Percentiles rank a stretch among this genome's conserved stretches.
These are phyloP conservation scores for Coemansia sp. DNA, from an alignment of 192 early-diverging fungal genomes.

Conservation along the genomic window DNA sequence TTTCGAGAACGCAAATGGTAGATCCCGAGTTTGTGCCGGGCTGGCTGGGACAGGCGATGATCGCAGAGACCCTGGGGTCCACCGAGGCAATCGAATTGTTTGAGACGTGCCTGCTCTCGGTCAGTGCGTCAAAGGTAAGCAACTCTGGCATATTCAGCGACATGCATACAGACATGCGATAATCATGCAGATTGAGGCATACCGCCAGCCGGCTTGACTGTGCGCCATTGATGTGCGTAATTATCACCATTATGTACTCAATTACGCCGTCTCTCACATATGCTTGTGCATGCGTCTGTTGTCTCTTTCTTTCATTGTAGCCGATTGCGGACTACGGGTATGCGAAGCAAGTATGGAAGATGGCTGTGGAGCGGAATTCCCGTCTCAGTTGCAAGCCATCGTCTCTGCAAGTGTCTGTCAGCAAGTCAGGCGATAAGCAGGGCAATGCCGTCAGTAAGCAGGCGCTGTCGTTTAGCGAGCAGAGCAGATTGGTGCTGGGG, in stretches of 20 bases:
- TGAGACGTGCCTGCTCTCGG: constrained; percentile 79
- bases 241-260: not conserved
- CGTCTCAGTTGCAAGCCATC: not conserved
- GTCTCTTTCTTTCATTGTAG: constrained; percentile 33
- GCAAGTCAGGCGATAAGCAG: not conserved
- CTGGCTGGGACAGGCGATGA: constrained; percentile 89
- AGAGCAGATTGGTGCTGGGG: constrained; percentile 38
- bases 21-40: constrained; percentile 79
- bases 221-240: constrained; percentile 1
- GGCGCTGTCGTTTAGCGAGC: constrained; percentile 11
- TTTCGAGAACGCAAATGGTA: constrained; percentile 68
- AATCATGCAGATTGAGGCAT: constrained; percentile 3
- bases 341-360: constrained; percentile 49
- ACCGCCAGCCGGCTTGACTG: not conserved
- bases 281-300: constrained; percentile 17
- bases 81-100: constrained; percentile 65
- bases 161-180: constrained; percentile 3
- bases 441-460: not conserved
- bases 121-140: constrained; percentile 54
- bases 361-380: constrained; percentile 10
- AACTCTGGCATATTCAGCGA: constrained; percentile 1
- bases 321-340: constrained; percentile 71
- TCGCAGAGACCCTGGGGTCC: constrained; percentile 65
- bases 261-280: not conserved
- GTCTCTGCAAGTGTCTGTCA: not conserved